Evolutionary conservation across 257 asterid species (phyloP), one percentile per base, ranked within the genome.

Genomic region (Capsicum baccatum): DNA sequence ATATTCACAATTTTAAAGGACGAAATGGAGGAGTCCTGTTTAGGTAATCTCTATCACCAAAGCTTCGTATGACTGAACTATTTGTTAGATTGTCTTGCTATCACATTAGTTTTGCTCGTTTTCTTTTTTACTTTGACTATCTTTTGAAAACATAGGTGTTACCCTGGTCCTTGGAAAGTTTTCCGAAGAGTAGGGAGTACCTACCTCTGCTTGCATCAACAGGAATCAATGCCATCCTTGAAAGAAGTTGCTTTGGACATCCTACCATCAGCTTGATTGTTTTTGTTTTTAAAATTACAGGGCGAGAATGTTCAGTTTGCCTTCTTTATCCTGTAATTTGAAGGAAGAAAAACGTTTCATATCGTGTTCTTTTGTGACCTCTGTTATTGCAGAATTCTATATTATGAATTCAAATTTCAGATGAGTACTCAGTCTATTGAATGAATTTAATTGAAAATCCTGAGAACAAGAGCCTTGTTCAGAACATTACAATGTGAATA

Each of bases 1-100:
- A 94, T 95, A 92, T 96, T 79, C 99, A 96, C 92, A 96, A 96
- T 89, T 96, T 96, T 74, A 94, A 96, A 87, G 98, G 99, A 54
- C 88, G 88, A 85, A 91, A 89, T 6, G 94, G 93, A 13, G 99
- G 99, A 2, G 96, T 90, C 80, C 94, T 96, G 62, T 94, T 96
- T 92, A 92, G 99, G 99, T 96, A 26, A 76, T 48, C 48, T 66
- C 71, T 66, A 37, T 68, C 15, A 39, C 26, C 13, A 68, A 8
- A 39, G 54, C 78, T 68, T 68, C 2, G 4, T 15, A 68, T 16
- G 3, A 39, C 33, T 68, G 14, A 39, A 68, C 54, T 21, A 21
- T 76, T 52, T 76, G 63, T 76, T 52, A 52, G 81, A 52, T 74
- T 76, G 47, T 9, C 52, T 76, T 0, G 21, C 26, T 13, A 15